These are phyloP conservation scores for Hanseniaspora guilliermondii DNA, from an alignment of 805 yeast species.

Conservation along the genomic window DNA sequence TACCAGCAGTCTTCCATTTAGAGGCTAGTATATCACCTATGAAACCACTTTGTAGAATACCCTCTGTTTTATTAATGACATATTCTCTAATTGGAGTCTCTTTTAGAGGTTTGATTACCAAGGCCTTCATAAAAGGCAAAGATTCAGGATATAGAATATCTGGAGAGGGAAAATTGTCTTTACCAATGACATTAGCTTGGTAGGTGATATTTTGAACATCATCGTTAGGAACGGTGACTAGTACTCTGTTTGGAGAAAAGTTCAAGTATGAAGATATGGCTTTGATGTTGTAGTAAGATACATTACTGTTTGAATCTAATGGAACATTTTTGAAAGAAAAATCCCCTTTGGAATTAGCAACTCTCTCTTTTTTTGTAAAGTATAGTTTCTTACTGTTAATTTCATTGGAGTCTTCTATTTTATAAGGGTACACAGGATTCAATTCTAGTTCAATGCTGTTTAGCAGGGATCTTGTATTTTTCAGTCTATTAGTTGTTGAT, in stretches of 20 bases:
- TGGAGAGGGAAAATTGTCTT: conserved; percentile 26
- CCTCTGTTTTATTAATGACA: conserved; percentile 25
- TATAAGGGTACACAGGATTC: conserved; percentile 21
- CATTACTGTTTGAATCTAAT: conserved; percentile 20
- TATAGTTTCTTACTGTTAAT: background rate
- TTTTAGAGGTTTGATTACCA: conserved; percentile 21
- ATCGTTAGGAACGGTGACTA: conserved; percentile 18
- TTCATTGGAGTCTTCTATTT: conserved; percentile 14
- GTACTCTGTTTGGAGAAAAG: conserved; percentile 26
- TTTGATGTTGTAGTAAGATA: conserved; percentile 23
- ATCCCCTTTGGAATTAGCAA: conserved; percentile 20
- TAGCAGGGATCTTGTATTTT: conserved; percentile 16
- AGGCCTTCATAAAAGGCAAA: conserved; percentile 20
- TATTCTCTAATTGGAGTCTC: conserved; percentile 27
- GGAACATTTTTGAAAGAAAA: conserved; percentile 24
- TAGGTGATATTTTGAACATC: conserved; percentile 17
- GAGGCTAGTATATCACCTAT: conserved; percentile 29
- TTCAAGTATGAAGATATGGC: conserved; percentile 25
- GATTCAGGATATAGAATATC: conserved; percentile 25
- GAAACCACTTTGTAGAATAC: conserved; percentile 29
- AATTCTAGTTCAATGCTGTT: conserved; percentile 19
- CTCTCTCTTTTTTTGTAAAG: conserved; percentile 2
- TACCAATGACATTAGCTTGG: conserved; percentile 25
- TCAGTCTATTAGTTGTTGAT: background rate
- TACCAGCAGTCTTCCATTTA: conserved; percentile 26